A percentile compares a stretch with the other conserved stretches of the same genome.
These are phyloP conservation scores for Tetrapisispora pingtungensis DNA, from an alignment of 805 yeast genomes.

Conservation along the genomic window DNA sequence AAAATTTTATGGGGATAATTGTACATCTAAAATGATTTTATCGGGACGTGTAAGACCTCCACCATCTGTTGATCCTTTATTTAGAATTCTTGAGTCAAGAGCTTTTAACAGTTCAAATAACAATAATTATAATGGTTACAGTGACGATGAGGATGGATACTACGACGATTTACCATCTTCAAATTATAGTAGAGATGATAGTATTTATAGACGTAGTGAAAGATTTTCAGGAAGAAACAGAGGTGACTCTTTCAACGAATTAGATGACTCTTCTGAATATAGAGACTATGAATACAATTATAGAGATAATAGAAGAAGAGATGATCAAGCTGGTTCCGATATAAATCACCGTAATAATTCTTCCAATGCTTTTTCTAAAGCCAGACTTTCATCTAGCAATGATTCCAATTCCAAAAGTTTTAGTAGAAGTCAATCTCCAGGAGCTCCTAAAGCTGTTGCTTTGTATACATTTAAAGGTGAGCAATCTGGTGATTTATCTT, in stretches of 20 bases:
- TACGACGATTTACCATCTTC: constrained; percentile 31
- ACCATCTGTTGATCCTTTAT: constrained; percentile 75
- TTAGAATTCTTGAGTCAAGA: constrained; percentile 74
- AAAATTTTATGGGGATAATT: constrained; percentile 79
- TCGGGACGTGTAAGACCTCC: constrained; percentile 85
- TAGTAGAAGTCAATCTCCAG: not conserved
- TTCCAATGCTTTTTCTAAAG: not conserved
- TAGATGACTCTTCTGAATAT: constrained; percentile 2
- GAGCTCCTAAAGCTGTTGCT: constrained; percentile 73
- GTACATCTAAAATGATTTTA: constrained; percentile 77
- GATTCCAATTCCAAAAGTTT: not conserved
- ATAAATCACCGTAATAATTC: not conserved
- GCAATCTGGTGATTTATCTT: constrained; percentile 85
- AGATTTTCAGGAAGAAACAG: constrained; percentile 19
- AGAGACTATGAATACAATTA: constrained; percentile 6
- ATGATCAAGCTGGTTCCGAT: not conserved
- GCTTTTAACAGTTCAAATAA: constrained; percentile 41
- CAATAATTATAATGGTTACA: not conserved
- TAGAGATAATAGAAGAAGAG: not conserved
- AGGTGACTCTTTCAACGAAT: constrained; percentile 2
- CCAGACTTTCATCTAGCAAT: not conserved
- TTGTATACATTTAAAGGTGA: constrained; percentile 83
- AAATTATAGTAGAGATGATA: constrained; percentile 28
- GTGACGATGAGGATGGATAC: constrained; percentile 32
- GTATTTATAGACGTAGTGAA: constrained; percentile 18